A percentile compares a stretch with the other conserved stretches of the same genome.
Conservation (phyloP, 176 grass and related monocot species). For the Otatea glauca region DNA sequence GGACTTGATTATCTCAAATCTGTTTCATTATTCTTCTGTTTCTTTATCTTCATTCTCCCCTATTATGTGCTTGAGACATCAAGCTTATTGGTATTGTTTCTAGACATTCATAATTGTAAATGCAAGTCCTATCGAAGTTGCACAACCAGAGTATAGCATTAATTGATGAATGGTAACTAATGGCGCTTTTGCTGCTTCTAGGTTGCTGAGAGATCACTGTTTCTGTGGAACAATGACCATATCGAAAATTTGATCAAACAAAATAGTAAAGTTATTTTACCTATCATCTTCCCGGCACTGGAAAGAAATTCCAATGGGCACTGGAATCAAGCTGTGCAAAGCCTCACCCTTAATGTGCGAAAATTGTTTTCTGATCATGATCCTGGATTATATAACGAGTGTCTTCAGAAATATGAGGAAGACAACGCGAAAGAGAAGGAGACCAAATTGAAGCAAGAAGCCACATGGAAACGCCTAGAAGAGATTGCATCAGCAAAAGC, state of each 20-base stretch:
- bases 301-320: conserved; percentile 67
- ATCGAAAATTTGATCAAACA: conserved; percentile 67
- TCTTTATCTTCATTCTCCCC: conserved; percentile 10
- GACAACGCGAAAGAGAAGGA: conserved; percentile 68
- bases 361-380: conserved; percentile 81
- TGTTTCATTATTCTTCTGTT: background rate
- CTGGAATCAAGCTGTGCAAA: conserved; percentile 89
- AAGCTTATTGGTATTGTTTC: background rate
- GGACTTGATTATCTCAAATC: background rate
- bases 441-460: conserved; percentile 55
- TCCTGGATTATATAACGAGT: conserved; percentile 55
- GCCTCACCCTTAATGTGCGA: conserved; percentile 74
- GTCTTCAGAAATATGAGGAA: conserved; percentile 62
- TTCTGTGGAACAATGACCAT: conserved; percentile 91
- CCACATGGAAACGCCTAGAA: conserved; percentile 74
- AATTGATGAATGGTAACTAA: conserved; percentile 29
- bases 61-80: conserved; percentile 13
- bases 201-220: conserved; percentile 83
- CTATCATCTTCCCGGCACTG: conserved; percentile 75
- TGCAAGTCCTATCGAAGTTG: background rate
- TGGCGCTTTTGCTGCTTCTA: conserved; percentile 44
- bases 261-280: conserved; percentile 73
- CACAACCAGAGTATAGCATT: conserved; percentile 3
- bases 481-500: conserved; percentile 71
- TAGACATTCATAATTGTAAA: conserved; percentile 10